Evolutionary conservation across 169 alveolate genomes (phyloP), one percentile per base, ranked within the genome.

Genomic region (Plasmodium gallinaceum): DNA sequence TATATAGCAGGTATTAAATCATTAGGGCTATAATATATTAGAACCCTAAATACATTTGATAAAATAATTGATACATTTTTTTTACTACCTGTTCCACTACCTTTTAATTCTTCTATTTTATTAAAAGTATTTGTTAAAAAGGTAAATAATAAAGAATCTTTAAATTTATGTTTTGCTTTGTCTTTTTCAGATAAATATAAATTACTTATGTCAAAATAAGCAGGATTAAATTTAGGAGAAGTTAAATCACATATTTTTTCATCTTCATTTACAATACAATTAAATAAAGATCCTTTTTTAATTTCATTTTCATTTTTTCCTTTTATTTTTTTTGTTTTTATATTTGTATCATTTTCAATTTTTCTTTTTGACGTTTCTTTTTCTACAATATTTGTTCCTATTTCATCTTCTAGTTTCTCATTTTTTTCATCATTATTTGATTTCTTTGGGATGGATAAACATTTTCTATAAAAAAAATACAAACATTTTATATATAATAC

Each of bases 1-100:
- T 96, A 97, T 5, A 93, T 94, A 20, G 97, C 97, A 37, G 93
- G 94, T 14, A 96, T 92, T 46, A 96, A 88, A 58, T 96, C 98
- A 12, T 87, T 74, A 5, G 98, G 98, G 45, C 94, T 93, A 71
- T 95, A 94, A 74, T 92, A 95, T 45, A 96, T 95, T 62, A 96
- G 78, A 57, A 93, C 75, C 18, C 98, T 88, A 90, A 93, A 94
- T 10, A 94, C 92, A 68, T 94, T 94, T 10, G 98, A 88, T 42
- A 96, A 88, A 43, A 96, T 86, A 24, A 95, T 95, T 57, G 93
- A 90, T 73, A 94, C 95, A 52, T 91, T 92, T 51, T 96, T 97
- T 73, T 94, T 92, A 37, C 98, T 95, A 39, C 98, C 98, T 24
- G 94, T 62, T 0, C 98, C 98, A 68, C 97, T 91, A 24, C 96